Percentiles rank a stretch among this genome's conserved stretches.
phyloP scores from a whole-genome alignment of 495 filamentous ascomycete species.

The Aspergillus biplanus region DNA sequence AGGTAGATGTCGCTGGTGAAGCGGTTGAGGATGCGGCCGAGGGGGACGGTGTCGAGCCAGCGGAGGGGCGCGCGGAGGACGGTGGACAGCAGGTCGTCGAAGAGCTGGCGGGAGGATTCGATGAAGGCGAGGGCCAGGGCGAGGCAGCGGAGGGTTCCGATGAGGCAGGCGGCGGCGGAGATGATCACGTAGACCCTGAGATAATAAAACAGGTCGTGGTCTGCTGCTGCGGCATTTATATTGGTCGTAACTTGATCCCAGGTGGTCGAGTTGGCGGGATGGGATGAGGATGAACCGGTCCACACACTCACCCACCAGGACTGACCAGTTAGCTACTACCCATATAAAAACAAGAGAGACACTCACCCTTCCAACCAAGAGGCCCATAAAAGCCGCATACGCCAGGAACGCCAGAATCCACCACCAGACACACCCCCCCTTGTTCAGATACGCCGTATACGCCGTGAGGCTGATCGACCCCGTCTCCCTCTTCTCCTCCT shows the following conservation, averaged over 20 bases:
- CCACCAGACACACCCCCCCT: conserved; percentile 63
- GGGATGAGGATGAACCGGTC: conserved; percentile 47
- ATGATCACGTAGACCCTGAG: conserved; percentile 67
- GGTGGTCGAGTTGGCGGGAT: background rate
- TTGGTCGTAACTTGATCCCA: conserved; percentile 7
- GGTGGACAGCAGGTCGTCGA: conserved; percentile 63
- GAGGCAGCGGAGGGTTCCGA: conserved; percentile 61
- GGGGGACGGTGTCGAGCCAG: conserved; percentile 80
- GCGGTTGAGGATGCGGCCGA: conserved; percentile 75
- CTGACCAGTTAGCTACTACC: conserved; percentile 30
- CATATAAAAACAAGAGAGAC: background rate
- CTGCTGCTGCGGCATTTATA: background rate
- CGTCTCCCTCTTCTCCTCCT: conserved; percentile 67
- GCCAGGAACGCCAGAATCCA: conserved; percentile 60
- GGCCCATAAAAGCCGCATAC: conserved; percentile 53
- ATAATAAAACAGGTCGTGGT: conserved; percentile 52
- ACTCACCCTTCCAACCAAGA: conserved; percentile 54
- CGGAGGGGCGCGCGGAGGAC: conserved; percentile 70
- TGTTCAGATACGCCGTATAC: conserved; percentile 65
- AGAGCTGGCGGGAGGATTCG: conserved; percentile 63
- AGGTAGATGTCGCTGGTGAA: conserved; percentile 76
- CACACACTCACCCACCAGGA: conserved; percentile 72
- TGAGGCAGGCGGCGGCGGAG: conserved; percentile 57
- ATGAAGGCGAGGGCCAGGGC: conserved; percentile 62
- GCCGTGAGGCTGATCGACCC: conserved; percentile 64